Conservation (phyloP, 208 protist species). For the Phytomonas sp. region DNA sequence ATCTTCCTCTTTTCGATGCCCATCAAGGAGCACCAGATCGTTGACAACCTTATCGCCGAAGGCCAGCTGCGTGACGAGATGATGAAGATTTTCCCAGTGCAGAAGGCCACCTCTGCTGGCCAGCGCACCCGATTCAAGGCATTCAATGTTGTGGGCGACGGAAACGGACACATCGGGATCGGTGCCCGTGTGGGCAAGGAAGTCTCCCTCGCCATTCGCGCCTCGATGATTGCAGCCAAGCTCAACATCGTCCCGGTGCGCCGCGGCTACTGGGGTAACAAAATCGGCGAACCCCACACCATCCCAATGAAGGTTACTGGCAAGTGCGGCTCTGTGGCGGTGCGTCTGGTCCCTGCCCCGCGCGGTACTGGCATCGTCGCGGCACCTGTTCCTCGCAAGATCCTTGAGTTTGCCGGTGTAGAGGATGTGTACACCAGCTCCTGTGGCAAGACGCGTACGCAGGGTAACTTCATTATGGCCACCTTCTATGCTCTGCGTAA, state of each 20-base stretch:
- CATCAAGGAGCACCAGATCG: slow-evolving; percentile 99
- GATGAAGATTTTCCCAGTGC: slow-evolving; percentile 99
- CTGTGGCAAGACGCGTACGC: slow-evolving; percentile 95
- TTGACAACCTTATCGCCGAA: slow-evolving; percentile 95
- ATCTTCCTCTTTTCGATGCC: slow-evolving; percentile 99
- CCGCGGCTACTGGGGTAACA: slow-evolving; percentile 99
- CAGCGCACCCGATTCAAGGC: slow-evolving; percentile 99
- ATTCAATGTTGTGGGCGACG: slow-evolving; percentile 98
- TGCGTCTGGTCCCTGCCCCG: slow-evolving; percentile 98
- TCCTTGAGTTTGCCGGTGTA: slow-evolving; percentile 97
- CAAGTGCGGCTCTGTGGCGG: slow-evolving; percentile 98
- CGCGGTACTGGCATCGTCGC: slow-evolving; percentile 99
- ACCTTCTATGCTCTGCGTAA: slow-evolving; percentile 95
- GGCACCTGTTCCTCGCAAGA: slow-evolving; percentile 96
- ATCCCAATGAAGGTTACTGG: slow-evolving; percentile 98
- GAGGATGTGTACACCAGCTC: slow-evolving; percentile 98
- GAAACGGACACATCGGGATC: slow-evolving; percentile 97
- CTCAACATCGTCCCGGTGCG: slow-evolving; percentile 97
- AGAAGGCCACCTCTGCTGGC: slow-evolving; percentile 99
- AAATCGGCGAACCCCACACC: slow-evolving; percentile 98
- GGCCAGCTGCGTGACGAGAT: slow-evolving; percentile 89
- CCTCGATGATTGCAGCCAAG: slow-evolving; percentile 98
- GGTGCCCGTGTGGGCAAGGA: slow-evolving; percentile 99
- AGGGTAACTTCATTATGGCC: slow-evolving; percentile 99
- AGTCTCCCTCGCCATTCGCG: slow-evolving; percentile 98